Percentiles rank a stretch among this genome's conserved stretches.
phyloP scores from a whole-genome alignment of 176 grass and related monocot species.

The Coix lacrymajobi region DNA sequence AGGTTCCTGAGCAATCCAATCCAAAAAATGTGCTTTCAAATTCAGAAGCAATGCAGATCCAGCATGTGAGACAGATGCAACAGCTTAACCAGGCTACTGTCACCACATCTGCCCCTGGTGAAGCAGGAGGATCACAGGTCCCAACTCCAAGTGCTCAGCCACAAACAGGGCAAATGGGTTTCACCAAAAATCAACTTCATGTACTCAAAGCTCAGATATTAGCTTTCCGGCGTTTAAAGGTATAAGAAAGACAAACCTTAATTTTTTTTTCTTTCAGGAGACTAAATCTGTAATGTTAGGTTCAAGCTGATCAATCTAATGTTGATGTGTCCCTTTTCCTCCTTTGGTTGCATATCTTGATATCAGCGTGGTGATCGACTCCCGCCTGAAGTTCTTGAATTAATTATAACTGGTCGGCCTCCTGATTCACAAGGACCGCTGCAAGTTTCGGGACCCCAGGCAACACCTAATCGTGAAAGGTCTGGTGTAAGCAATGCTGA shows the following conservation, averaged over 20 bases:
- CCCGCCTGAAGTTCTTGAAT: conserved; percentile 90
- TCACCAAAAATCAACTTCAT: conserved; percentile 96
- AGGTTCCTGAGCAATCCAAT: conserved; percentile 48
- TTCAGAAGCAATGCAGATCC: conserved; percentile 57
- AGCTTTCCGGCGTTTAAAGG: conserved; percentile 98
- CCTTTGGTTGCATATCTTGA: conserved; percentile 11
- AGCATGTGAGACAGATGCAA: conserved; percentile 59
- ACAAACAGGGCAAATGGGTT: conserved; percentile 40
- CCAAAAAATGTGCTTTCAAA: conserved; percentile 37
- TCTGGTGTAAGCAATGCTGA: conserved; percentile 23
- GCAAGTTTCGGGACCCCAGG: conserved; percentile 28
- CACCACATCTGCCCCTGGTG: conserved; percentile 22
- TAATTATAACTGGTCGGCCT: conserved; percentile 48
- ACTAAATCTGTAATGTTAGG: not conserved
- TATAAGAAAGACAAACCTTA: conserved; percentile 31
- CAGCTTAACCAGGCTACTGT: conserved; percentile 37
- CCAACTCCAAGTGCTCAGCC: conserved; percentile 31
- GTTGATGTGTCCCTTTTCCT: conserved; percentile 1
- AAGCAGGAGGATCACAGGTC: conserved; percentile 33
- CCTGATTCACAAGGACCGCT: conserved; percentile 45
- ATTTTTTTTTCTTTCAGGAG: conserved; percentile 4
- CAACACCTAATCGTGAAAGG: conserved; percentile 25
- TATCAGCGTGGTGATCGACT: conserved; percentile 87
- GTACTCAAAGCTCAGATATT: conserved; percentile 98
- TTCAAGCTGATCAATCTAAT: conserved; percentile 24